Conservation (phyloP, 23 red algal genomes). For the Chondrus crispus region DNA sequence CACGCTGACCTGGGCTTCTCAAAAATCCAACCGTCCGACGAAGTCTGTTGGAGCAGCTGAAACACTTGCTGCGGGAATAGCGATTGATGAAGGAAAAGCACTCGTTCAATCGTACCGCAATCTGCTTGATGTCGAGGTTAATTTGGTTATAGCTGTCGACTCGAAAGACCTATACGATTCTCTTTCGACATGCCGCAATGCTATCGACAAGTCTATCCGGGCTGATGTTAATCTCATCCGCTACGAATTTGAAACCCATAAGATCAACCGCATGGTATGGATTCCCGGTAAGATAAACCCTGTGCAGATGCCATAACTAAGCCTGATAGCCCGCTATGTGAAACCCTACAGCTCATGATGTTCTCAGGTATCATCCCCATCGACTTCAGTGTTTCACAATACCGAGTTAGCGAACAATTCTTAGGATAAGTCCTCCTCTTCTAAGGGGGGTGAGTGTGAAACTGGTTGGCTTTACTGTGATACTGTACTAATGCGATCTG, state of each 20-base stretch:
- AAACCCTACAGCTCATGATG: neutral
- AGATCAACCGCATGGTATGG: constrained; percentile 1
- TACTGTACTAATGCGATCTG: too few species aligned
- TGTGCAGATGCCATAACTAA: constrained; percentile 5
- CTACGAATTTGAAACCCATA: constrained; percentile 28
- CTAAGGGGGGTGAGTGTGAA: too few species aligned
- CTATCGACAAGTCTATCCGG: neutral
- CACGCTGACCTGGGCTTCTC: neutral
- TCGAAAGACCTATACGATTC: neutral
- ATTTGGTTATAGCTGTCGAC: neutral
- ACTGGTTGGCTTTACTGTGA: too few species aligned
- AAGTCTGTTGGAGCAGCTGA: neutral
- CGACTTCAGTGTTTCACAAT: too few species aligned
- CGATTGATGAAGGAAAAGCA: neutral
- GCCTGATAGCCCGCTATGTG: neutral
- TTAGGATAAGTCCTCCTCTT: too few species aligned
- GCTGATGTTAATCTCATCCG: neutral
- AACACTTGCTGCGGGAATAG: neutral
- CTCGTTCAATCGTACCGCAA: neutral
- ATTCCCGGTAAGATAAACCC: constrained; percentile 13
- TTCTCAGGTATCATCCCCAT: neutral
- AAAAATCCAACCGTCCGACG: neutral
- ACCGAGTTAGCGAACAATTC: too few species aligned
- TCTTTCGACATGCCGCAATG: neutral
- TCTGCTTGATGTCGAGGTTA: neutral